Conservation (phyloP, 2,329 filamentous ascomycete species). For the Coniochaeta pulveracea region DNA sequence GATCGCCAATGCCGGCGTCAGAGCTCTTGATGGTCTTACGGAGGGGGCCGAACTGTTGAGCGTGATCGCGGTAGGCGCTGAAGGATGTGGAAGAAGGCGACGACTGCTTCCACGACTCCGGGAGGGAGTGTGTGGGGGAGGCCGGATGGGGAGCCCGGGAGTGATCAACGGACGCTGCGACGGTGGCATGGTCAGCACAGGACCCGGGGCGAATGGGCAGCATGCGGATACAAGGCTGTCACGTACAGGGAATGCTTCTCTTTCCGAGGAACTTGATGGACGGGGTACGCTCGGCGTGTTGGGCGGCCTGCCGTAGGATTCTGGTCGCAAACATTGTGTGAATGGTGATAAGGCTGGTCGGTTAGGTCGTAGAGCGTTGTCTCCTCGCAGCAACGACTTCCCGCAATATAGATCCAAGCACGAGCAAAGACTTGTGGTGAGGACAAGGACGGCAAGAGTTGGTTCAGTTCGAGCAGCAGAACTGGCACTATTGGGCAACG, state of each 20-base stretch:
- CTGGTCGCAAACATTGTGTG: slow-evolving; percentile 42
- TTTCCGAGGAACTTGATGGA: slow-evolving; percentile 53
- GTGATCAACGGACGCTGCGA: slow-evolving; percentile 58
- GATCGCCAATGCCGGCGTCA: slow-evolving; percentile 40
- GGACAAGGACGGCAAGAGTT: too few species aligned
- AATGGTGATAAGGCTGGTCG: slow-evolving; percentile 3
- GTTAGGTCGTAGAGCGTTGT: too few species aligned
- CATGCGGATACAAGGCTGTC: slow-evolving; percentile 1
- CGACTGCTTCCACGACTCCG: slow-evolving; percentile 30
- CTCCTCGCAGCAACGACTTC: too few species aligned
- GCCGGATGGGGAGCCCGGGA: slow-evolving; percentile 63
- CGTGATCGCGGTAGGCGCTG: slow-evolving; percentile 66
- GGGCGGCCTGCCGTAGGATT: slow-evolving; percentile 45
- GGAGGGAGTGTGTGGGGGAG: slow-evolving; percentile 54
- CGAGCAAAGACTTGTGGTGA: too few species aligned
- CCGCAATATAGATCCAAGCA: too few species aligned
- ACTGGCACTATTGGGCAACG: too few species aligned
- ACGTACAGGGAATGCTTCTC: slow-evolving; percentile 45
- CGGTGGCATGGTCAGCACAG: slow-evolving; percentile 5
- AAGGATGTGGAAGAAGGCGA: slow-evolving; percentile 42
- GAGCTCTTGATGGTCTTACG: slow-evolving; percentile 39
- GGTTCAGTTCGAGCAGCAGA: too few species aligned
- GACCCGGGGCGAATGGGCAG: neutral
- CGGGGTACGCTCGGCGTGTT: slow-evolving; percentile 47
- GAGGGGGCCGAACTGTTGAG: slow-evolving; percentile 68